These are phyloP conservation scores for Conticribra weissflogii DNA, from an alignment of 108 stramenopile genomes.

Conservation along the genomic window DNA sequence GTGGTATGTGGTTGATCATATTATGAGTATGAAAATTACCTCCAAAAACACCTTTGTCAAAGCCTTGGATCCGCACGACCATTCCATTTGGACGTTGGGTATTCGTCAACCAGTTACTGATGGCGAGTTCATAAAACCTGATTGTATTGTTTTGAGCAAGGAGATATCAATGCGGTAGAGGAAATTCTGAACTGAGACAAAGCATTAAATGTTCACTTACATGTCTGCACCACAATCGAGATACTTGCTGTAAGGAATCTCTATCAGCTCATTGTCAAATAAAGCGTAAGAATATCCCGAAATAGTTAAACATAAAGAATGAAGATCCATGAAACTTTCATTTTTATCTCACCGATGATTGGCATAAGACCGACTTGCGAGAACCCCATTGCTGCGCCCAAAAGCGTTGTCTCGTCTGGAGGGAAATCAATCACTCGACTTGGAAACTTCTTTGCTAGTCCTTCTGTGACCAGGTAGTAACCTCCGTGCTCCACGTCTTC, in stretches of 20 bases:
- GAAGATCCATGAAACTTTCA: not conserved
- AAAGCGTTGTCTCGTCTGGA: slow-evolving; percentile 87
- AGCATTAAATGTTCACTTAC: not conserved
- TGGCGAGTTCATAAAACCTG: slow-evolving; percentile 78
- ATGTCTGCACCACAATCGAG: slow-evolving; percentile 88
- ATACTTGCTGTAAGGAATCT: slow-evolving; percentile 92
- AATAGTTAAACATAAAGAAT: too few relatives aligned
- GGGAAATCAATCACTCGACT: slow-evolving; percentile 81
- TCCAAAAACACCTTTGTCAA: slow-evolving; percentile 72
- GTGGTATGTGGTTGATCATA: slow-evolving; percentile 62
- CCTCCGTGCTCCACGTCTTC: slow-evolving; percentile 91
- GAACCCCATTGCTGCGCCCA: slow-evolving; percentile 83
- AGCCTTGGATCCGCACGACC: slow-evolving; percentile 83
- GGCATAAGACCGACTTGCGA: slow-evolving; percentile 79
- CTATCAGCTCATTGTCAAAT: slow-evolving; percentile 14
- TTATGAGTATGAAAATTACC: slow-evolving; percentile 6
- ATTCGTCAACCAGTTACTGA: slow-evolving; percentile 73
- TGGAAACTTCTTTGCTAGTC: slow-evolving; percentile 62
- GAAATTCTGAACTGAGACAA: not conserved
- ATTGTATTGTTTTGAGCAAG: not conserved
- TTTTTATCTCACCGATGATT: slow-evolving; percentile 45
- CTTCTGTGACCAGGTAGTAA: slow-evolving; percentile 87
- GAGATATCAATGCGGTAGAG: not conserved
- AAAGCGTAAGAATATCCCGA: too few relatives aligned
- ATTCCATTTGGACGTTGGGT: slow-evolving; percentile 70